Evolutionary conservation across 768 basidiomycete species (phyloP).

Genomic region (Boletus huronensis): DNA sequence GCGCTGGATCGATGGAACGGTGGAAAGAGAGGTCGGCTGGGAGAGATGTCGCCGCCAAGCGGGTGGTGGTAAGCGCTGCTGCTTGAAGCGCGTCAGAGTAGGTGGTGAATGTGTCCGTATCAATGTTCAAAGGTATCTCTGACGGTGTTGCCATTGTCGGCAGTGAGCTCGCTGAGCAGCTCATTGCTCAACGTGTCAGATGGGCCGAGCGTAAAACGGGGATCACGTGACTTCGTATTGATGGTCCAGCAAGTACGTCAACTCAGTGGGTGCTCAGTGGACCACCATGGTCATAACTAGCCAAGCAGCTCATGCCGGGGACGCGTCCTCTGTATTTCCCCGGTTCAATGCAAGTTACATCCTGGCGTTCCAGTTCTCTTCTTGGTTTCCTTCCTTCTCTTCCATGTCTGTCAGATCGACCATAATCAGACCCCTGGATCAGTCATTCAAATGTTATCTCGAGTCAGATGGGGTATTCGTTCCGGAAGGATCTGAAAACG

Average conservation of each 20-base stretch:
- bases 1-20: conserved; percentile 71
- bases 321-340: conserved; percentile 44
- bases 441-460: conserved; percentile 67
- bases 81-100: conserved; percentile 59
- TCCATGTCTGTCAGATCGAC: conserved; percentile 66
- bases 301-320: not conserved
- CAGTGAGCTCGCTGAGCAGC: not conserved
- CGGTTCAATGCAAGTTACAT: conserved; percentile 47
- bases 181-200: not conserved
- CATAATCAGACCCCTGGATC: conserved; percentile 63
- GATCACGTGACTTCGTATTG: conserved; percentile 9
- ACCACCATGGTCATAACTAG: not conserved
- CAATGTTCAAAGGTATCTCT: conserved; percentile 3
- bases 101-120: conserved; percentile 41
- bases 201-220: not conserved
- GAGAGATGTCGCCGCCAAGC: conserved; percentile 52
- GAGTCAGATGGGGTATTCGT: conserved; percentile 82
- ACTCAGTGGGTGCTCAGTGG: not conserved
- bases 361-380: conserved; percentile 75
- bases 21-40: conserved; percentile 85
- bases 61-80: conserved; percentile 60
- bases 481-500: conserved; percentile 76
- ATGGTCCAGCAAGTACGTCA: not conserved
- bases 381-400: conserved; percentile 77
- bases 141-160: conserved; percentile 15